Evolutionary conservation across 2,329 filamentous ascomycete species (phyloP), one percentile per base, ranked within the genome.

Genomic region (Ascochyta pisi): DNA sequence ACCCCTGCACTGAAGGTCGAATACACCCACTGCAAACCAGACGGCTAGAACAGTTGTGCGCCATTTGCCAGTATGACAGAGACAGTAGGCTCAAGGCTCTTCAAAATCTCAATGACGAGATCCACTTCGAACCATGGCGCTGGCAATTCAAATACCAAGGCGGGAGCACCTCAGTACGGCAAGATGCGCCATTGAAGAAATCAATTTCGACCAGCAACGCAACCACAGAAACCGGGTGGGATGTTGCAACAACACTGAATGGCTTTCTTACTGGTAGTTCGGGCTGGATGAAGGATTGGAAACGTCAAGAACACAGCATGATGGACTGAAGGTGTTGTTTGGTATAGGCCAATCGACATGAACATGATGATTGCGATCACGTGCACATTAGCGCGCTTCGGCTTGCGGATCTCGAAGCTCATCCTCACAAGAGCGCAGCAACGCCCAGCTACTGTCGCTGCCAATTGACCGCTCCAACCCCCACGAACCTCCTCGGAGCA

Each of bases 391-490:
- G 53, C 38, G 31, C 13, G 15, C 37, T 50, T 50, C 46, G 46
- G 47, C 47, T 47, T 56, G 48, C 51, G 54, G 45, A 49, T 53
- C 39, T 45, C 47, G 52, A 54, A 59, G 55, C 60, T 58, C 49
- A 59, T 57, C 59, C 57, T 60, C 62, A 53, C 38, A 43, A 47
- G 51, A 35, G 45, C 48, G 53, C 48, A 16, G 49, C 49, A 37
- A 49, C 49, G 34, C 35, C n/a, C 54, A 40, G 33, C 33, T 49
- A 38, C 29, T 48, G 33, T 22, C 53, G 51, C 54, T 61, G 55
- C 53, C 59, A 61, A 65, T 64, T 62, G 61, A 54, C 53, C 33
- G 42, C 23, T 56, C 40, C 41, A 31, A 45, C 24, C 34, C 34
- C 24, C 31, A 47, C 27, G 5, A 40, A 45, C n/a, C 39, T 47